Evolutionary conservation across 2,329 filamentous ascomycete species (phyloP).

Genomic region (Orbilia oligospora): DNA sequence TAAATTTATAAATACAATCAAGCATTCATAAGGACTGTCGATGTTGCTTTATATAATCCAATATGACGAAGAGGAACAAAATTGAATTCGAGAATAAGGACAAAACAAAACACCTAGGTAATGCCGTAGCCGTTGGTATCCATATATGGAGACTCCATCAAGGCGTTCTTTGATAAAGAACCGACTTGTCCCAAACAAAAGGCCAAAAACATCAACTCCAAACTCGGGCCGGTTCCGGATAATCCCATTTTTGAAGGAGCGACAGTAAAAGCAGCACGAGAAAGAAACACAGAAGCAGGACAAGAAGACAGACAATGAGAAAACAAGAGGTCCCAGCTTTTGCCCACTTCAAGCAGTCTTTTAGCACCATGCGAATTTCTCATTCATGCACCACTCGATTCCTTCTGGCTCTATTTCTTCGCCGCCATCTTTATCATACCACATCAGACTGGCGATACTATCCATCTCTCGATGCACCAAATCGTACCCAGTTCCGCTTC

Average conservation of each 20-base stretch:
- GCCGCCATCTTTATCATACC: constrained; percentile 50
- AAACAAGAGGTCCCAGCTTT: constrained; percentile 9
- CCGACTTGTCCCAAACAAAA: constrained; percentile 26
- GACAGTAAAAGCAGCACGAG: not conserved
- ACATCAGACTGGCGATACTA: constrained; percentile 61
- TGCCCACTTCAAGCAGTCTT: not conserved
- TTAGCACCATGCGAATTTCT: constrained; percentile 60
- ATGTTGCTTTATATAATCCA: constrained; percentile 14
- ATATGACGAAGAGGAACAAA: constrained; percentile 28
- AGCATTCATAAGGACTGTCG: not conserved
- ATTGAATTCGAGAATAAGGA: constrained; percentile 9
- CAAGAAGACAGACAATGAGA: constrained; percentile 2
- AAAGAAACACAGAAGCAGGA: not conserved
- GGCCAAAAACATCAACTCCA: constrained; percentile 32
- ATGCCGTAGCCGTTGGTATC: constrained; percentile 29
- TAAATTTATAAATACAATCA: constrained; percentile 37
- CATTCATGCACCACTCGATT: constrained; percentile 56
- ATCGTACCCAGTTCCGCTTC: constrained; percentile 44
- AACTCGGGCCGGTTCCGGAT: constrained; percentile 19
- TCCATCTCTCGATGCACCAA: constrained; percentile 57
- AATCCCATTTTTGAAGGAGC: constrained; percentile 4
- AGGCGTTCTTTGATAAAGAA: constrained; percentile 13
- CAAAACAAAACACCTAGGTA: constrained; percentile 48
- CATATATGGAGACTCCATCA: constrained; percentile 25
- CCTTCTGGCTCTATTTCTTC: constrained; percentile 51